A percentile compares a stretch with the other conserved stretches of the same genome.
These are phyloP conservation scores for Meredithiella fracta DNA, from an alignment of 2,329 filamentous ascomycete species.

Conservation along the genomic window DNA sequence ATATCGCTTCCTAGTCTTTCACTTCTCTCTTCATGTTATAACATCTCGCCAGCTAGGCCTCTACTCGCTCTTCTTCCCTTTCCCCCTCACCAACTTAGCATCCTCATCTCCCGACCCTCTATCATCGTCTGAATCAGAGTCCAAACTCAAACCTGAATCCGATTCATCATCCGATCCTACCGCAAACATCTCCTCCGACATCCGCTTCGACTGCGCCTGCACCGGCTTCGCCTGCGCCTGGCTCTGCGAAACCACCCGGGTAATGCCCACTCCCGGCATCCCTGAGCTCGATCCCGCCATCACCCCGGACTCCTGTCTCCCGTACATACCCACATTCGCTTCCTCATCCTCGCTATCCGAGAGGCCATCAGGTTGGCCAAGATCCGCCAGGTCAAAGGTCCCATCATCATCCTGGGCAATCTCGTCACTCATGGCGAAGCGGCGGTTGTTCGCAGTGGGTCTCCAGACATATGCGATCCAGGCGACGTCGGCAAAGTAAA, in stretches of 20 bases:
- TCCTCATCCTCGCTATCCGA: slow-evolving; percentile 41
- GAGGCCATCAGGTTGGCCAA: slow-evolving; percentile 56
- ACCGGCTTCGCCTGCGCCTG: slow-evolving; percentile 16
- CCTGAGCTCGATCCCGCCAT: slow-evolving; percentile 9
- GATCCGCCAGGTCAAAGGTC: slow-evolving; percentile 81
- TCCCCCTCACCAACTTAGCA: slow-evolving; percentile 35
- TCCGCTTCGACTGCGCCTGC: slow-evolving; percentile 28
- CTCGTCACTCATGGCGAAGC: slow-evolving; percentile 98
- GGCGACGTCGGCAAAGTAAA: slow-evolving; percentile 84
- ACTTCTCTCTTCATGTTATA: neutral
- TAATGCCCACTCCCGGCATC: slow-evolving; percentile 4
- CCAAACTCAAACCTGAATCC: slow-evolving; percentile 7
- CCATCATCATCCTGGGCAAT: slow-evolving; percentile 96
- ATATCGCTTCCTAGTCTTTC: neutral
- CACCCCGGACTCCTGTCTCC: slow-evolving; percentile 8
- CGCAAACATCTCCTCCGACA: slow-evolving; percentile 81
- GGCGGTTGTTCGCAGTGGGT: slow-evolving; percentile 86
- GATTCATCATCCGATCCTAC: slow-evolving; percentile 47
- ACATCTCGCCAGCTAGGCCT: too few relatives aligned
- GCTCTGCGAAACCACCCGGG: neutral
- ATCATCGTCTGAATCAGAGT: slow-evolving; percentile 1
- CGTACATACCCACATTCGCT: slow-evolving; percentile 13
- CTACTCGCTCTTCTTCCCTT: slow-evolving; percentile 15
- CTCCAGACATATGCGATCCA: slow-evolving; percentile 95
- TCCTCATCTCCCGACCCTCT: slow-evolving; percentile 35